Percentiles rank a stretch among this genome's conserved stretches.
Conservation (phyloP, 768 basidiomycete genomes). For the Xerocomellus amylosporus region DNA sequence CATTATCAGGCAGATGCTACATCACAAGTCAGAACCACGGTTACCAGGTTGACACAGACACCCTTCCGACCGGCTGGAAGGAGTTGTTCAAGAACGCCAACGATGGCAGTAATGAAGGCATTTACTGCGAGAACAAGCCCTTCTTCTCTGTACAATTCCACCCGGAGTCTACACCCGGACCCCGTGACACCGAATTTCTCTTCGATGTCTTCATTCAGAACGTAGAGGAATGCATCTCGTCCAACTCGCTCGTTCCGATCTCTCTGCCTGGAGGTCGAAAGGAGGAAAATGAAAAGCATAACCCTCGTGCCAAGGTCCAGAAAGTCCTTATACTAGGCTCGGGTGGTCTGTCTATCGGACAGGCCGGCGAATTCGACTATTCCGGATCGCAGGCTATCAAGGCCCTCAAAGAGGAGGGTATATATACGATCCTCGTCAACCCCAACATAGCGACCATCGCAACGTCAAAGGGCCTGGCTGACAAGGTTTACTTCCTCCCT, state of each 20-base stretch:
- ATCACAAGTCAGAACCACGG: slow-evolving; percentile 99
- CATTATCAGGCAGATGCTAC: slow-evolving; percentile 92
- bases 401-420: slow-evolving; percentile 97
- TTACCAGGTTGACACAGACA: slow-evolving; percentile 82
- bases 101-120: slow-evolving; percentile 96
- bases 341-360: slow-evolving; percentile 96
- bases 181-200: slow-evolving; percentile 96
- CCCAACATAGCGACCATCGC: slow-evolving; percentile 99
- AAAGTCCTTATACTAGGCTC: slow-evolving; percentile 98
- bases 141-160: slow-evolving; percentile 99
- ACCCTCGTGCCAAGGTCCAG: slow-evolving; percentile 71
- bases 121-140: slow-evolving; percentile 88
- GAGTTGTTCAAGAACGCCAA: slow-evolving; percentile 96
- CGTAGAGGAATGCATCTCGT: slow-evolving; percentile 67
- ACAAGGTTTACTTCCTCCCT: slow-evolving; percentile 99
- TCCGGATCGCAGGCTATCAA: slow-evolving; percentile 99
- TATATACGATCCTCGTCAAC: slow-evolving; percentile 98
- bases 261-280: slow-evolving; percentile 76
- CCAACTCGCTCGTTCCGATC: slow-evolving; percentile 54
- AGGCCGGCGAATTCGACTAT: slow-evolving; percentile 99
- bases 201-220: slow-evolving; percentile 97
- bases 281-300: slow-evolving; percentile 74
- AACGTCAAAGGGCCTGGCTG: slow-evolving; percentile 94
- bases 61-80: slow-evolving; percentile 84
- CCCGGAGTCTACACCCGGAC: slow-evolving; percentile 95